phyloP scores from a whole-genome alignment of 148 eudicot species.

The Vaccinium darrowii region DNA sequence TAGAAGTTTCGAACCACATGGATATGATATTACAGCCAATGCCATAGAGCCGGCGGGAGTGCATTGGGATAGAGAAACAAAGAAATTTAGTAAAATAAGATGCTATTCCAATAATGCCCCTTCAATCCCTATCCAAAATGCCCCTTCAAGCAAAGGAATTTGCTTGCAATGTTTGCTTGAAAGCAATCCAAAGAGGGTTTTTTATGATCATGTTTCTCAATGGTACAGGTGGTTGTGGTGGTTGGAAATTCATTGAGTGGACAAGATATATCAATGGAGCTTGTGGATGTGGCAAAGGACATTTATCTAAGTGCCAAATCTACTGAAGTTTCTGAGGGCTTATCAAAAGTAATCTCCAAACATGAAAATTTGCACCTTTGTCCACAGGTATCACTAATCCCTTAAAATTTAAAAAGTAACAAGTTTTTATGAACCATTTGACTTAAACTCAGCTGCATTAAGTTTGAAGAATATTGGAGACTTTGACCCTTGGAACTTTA shows the following conservation, averaged over 20 bases:
- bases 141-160: too few species aligned
- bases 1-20: too few species aligned
- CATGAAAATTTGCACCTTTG: constrained; percentile 51
- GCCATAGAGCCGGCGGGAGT: too few species aligned
- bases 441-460: neutral
- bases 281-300: constrained; percentile 64
- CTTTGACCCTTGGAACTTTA: neutral
- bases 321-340: constrained; percentile 50
- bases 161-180: neutral
- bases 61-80: too few species aligned
- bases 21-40: too few species aligned
- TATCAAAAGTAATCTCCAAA: constrained; percentile 60
- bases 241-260: constrained; percentile 75
- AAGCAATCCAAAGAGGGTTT: neutral
- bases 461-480: neutral
- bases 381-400: constrained; percentile 42
- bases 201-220: neutral
- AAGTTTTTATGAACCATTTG: neutral
- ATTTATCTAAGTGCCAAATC: constrained; percentile 60
- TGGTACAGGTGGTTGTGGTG: constrained; percentile 63
- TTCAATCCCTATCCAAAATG: neutral
- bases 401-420: neutral
- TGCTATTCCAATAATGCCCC: neutral
- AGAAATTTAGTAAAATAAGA: too few species aligned
- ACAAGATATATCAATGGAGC: constrained; percentile 76